Base-by-base conservation (phyloP, 495 filamentous ascomycete species). In the Bacidia rubella region DNA sequence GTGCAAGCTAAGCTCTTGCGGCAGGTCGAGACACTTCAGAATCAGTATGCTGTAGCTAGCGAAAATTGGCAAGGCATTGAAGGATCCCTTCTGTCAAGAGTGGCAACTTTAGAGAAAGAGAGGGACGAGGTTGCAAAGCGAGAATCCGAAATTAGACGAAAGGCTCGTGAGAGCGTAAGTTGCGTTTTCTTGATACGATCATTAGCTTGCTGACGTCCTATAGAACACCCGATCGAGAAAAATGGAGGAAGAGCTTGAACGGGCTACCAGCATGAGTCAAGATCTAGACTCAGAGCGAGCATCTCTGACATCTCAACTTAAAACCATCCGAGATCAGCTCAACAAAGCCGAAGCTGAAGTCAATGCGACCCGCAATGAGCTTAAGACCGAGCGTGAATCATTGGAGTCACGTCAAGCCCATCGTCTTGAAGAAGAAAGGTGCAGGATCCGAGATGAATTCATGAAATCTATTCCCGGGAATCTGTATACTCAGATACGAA, bases 51-150 rank as follows among this genome's bases (percentile, higher is more conserved):
- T 0, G 79, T 88, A 47, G 92, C 93, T 2, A 90, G 86, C 55
- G 89, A 94, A 59, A 99, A 97, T 63, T 99, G 93, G 93, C 89
- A 96, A 54, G 86, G 88, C 0, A 85, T 97, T 44, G 90, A 99
- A 58, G 77, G 85, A 11, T 89, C 85, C 0, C 67, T 97, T 43
- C 73, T 87, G 32, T 74, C 83, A 20, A 74, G 88, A 43, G 73
- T 93, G 24, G 73, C 79, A 1, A 80, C 70, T 50, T 70, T 95
- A 10, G 92, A 99, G 62, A 88, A 82, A 61, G 93, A 99, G 60
- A 71, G 89, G 42, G 90, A 97, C 60, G 90, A 97, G 55, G 71
- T 83, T 23, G 67, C 78, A n/a, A 81, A 81, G 56, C 81, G 84
- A 54, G 93, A 99, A 68, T 79, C 74, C 2, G 93, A 97, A 19